A percentile compares a stretch with the other conserved stretches of the same genome.
Evolutionary conservation across 495 filamentous ascomycete species (phyloP).

Genomic region (Parathielavia appendiculata): DNA sequence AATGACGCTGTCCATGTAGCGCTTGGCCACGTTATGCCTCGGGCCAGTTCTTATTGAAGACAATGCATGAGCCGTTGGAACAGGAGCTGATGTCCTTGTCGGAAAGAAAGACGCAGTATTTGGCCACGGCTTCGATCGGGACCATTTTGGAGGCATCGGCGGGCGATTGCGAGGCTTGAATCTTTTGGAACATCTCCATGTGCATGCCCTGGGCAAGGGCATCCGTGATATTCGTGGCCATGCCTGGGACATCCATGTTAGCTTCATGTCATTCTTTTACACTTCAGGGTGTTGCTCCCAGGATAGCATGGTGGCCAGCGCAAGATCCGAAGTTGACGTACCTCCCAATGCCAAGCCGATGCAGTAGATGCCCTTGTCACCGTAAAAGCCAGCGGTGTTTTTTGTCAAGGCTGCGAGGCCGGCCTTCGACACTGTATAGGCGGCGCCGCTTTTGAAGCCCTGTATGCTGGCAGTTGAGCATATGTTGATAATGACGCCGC

Average conservation of each 20-base stretch:
- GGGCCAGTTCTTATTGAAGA: conserved; percentile 40
- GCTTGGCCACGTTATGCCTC: conserved; percentile 22
- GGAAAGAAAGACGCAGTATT: conserved; percentile 40
- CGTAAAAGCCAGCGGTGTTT: conserved; percentile 57
- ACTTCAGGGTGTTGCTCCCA: no score
- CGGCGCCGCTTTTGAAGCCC: conserved; percentile 42
- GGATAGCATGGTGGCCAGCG: no score
- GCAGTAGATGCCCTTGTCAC: conserved; percentile 51
- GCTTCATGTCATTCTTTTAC: background rate
- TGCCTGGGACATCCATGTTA: conserved; percentile 20
- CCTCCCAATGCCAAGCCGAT: conserved; percentile 53
- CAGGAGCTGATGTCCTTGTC: conserved; percentile 34
- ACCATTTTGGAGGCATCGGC: conserved; percentile 23
- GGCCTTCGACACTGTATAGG: conserved; percentile 53
- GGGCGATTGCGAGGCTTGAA: conserved; percentile 24
- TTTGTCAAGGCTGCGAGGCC: conserved; percentile 57
- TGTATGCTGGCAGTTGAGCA: conserved; percentile 35
- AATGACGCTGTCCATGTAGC: background rate
- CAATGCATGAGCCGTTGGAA: conserved; percentile 36
- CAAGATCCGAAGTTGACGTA: background rate
- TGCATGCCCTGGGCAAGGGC: conserved; percentile 44
- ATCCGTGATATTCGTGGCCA: conserved; percentile 54
- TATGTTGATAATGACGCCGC: conserved; percentile 48
- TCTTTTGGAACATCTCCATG: conserved; percentile 38
- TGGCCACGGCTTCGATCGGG: conserved; percentile 33